Conservation (phyloP, 2,329 filamentous ascomycete genomes). For the Onygenales sp. region DNA sequence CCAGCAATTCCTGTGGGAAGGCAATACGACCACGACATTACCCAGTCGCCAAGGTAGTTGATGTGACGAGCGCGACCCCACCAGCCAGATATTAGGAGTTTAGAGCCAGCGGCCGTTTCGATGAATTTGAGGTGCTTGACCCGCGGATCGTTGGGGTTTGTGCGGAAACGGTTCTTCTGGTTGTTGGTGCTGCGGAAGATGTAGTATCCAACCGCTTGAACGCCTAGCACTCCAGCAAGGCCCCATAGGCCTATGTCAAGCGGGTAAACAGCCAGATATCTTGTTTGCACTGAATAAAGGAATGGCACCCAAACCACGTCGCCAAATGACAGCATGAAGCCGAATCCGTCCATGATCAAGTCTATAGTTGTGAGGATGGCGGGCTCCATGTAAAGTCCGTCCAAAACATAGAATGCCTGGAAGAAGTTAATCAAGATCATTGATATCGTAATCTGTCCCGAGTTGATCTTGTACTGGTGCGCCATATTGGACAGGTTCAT, state of each 20-base stretch:
- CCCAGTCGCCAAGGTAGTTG: slow-evolving; percentile 15
- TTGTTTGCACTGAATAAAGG: slow-evolving; percentile 72
- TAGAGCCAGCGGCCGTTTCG: slow-evolving; percentile 46
- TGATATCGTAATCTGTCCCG: slow-evolving; percentile 75
- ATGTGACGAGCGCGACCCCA: slow-evolving; percentile 14
- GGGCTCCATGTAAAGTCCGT: slow-evolving; percentile 77
- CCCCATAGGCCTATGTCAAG: slow-evolving; percentile 63
- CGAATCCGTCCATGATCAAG: slow-evolving; percentile 85
- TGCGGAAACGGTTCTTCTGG: slow-evolving; percentile 92
- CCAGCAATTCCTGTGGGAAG: slow-evolving; percentile 13
- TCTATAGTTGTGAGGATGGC: slow-evolving; percentile 91
- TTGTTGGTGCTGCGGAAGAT: slow-evolving; percentile 93
- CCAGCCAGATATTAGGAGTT: slow-evolving; percentile 11
- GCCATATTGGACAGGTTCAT: slow-evolving; percentile 76
- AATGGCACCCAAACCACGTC: slow-evolving; percentile 92
- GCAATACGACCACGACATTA: slow-evolving; percentile 11
- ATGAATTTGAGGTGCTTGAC: slow-evolving; percentile 78
- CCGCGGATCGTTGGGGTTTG: slow-evolving; percentile 68
- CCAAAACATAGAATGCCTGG: slow-evolving; percentile 74
- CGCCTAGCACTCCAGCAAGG: slow-evolving; percentile 52
- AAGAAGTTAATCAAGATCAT: slow-evolving; percentile 70
- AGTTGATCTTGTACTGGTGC: slow-evolving; percentile 70
- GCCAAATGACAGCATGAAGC: slow-evolving; percentile 88
- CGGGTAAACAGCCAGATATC: slow-evolving; percentile 77
- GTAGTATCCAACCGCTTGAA: slow-evolving; percentile 67